Percentiles rank a stretch among this genome's conserved stretches.
Evolutionary conservation across 768 basidiomycete genomes (phyloP).

Genomic region (Serendipita indica): DNA sequence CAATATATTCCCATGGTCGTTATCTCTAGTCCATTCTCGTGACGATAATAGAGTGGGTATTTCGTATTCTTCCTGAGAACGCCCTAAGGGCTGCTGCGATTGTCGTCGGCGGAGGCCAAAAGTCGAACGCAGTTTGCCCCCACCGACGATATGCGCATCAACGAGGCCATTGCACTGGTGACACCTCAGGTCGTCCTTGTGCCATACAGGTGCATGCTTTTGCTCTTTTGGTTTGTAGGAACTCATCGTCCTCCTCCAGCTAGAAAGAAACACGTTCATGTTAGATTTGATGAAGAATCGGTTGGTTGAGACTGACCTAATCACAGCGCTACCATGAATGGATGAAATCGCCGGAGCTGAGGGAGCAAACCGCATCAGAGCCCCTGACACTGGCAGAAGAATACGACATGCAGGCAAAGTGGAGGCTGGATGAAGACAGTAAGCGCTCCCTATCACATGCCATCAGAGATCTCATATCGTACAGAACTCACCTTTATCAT

Average conservation of each 20-base stretch:
- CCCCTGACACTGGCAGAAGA: slow-evolving; percentile 68
- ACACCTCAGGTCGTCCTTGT: slow-evolving; percentile 60
- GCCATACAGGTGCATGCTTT: slow-evolving; percentile 45
- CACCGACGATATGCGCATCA: slow-evolving; percentile 42
- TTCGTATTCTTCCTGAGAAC: no score
- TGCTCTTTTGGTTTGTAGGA: slow-evolving; percentile 31
- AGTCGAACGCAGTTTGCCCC: not conserved
- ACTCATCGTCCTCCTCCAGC: not conserved
- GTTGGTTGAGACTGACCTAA: not conserved
- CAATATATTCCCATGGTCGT: no score
- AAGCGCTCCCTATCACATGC: slow-evolving; percentile 16
- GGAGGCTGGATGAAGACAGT: slow-evolving; percentile 80
- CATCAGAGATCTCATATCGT: not conserved
- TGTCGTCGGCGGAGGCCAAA: no score
- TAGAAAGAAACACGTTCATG: slow-evolving; percentile 33
- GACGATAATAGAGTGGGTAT: no score
- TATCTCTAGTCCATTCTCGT: no score
- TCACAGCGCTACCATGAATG: slow-evolving; percentile 68
- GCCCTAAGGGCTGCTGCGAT: no score
- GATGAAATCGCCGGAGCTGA: slow-evolving; percentile 68
- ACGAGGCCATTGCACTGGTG: slow-evolving; percentile 48
- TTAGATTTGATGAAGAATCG: slow-evolving; percentile 16
- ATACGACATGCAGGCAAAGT: slow-evolving; percentile 87
- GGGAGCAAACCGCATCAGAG: slow-evolving; percentile 71
- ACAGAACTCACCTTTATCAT: slow-evolving; percentile 83